Conservation (phyloP, 257 asterid genomes). For the Solanum chaucha region DNA sequence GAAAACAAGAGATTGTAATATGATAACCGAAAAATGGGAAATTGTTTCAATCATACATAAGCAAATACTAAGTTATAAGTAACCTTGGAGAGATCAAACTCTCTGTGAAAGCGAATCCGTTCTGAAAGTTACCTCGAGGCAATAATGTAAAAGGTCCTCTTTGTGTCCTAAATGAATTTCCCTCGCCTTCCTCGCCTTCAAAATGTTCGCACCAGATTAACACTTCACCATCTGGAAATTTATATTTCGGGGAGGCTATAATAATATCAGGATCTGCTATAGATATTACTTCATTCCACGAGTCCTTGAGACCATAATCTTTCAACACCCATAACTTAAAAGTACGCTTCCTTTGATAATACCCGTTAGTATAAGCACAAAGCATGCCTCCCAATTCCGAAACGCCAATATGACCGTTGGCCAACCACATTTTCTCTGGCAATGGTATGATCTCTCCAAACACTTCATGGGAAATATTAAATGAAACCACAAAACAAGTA, state of each 20-base stretch:
- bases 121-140: neutral
- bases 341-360: neutral
- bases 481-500: neutral
- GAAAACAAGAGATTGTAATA: no score
- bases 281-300: neutral
- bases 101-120: neutral
- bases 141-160: neutral
- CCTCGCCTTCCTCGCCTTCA: no score
- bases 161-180: neutral
- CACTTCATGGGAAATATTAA: neutral
- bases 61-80: neutral
- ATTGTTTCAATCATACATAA: neutral
- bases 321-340: neutral
- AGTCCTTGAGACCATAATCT: neutral
- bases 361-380: neutral
- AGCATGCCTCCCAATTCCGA: neutral
- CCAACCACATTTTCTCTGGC: neutral
- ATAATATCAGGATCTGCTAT: neutral
- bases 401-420: neutral
- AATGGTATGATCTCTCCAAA: neutral
- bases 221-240: neutral
- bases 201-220: neutral
- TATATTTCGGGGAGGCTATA: neutral
- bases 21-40: neutral
- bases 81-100: neutral